A percentile compares a stretch with the other conserved stretches of the same genome.
Conservation (phyloP, 495 filamentous ascomycete species). For the Tuber brumale region DNA sequence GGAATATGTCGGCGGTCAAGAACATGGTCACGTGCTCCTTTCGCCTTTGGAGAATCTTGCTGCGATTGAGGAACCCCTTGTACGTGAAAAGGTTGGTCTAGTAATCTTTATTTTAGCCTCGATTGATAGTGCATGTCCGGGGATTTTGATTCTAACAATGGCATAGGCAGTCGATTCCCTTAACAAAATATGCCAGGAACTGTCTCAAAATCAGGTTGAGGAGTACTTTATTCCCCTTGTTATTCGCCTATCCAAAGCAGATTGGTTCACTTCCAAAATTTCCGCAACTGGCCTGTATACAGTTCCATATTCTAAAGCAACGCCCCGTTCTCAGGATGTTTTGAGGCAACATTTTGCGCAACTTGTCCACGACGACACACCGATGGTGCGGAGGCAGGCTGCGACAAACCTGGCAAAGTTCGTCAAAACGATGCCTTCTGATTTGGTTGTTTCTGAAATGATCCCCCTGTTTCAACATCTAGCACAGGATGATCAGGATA, state of each 20-base stretch:
- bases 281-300: constrained; percentile 94
- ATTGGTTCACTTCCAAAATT: constrained; percentile 99
- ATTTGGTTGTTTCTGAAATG: constrained; percentile 93
- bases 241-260: constrained; percentile 91
- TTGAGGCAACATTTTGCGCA: constrained; percentile 83
- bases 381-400: constrained; percentile 94
- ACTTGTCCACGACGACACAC: constrained; percentile 95
- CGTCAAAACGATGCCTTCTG: constrained; percentile 86
- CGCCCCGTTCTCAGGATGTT: constrained; percentile 73
- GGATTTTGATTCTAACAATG: not conserved
- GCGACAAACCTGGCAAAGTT: constrained; percentile 96
- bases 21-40: constrained; percentile 89
- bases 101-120: constrained; percentile 9
- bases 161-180: constrained; percentile 89
- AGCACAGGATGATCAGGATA: constrained; percentile 92
- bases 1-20: constrained; percentile 92
- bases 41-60: constrained; percentile 96
- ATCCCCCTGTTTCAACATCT: constrained; percentile 98
- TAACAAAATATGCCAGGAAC: constrained; percentile 93
- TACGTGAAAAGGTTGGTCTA: constrained; percentile 79
- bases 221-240: constrained; percentile 92
- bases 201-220: constrained; percentile 87
- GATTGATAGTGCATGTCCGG: not conserved
- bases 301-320: constrained; percentile 81
- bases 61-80: constrained; percentile 94